phyloP scores from a whole-genome alignment of 805 yeast genomes.

The Ogataea henricii region DNA sequence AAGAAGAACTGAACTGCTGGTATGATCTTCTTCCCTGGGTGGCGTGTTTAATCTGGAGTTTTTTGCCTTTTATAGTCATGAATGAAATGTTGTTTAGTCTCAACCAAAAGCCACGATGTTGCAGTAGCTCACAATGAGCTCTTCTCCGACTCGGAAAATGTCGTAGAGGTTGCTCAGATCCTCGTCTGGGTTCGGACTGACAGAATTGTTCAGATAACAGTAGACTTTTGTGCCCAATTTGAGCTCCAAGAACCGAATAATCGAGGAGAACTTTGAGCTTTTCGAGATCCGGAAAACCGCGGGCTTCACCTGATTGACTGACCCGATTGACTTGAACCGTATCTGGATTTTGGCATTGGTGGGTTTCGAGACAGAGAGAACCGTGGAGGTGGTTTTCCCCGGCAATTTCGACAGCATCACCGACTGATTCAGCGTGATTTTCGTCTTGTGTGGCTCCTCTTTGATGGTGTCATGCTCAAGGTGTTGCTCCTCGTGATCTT shows the following conservation, averaged over 20 bases:
- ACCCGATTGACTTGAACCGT: slow-evolving; percentile 62
- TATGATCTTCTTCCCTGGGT: no score
- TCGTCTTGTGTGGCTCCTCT: slow-evolving; percentile 26
- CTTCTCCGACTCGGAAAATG: slow-evolving; percentile 39
- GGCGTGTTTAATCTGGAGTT: background rate
- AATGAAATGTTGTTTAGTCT: slow-evolving; percentile 2
- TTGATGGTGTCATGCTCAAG: slow-evolving; percentile 12
- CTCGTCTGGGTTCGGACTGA: slow-evolving; percentile 49
- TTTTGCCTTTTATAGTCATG: slow-evolving; percentile 6
- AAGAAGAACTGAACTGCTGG: slow-evolving; percentile 9
- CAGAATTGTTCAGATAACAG: slow-evolving; percentile 48
- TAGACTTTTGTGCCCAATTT: slow-evolving; percentile 38
- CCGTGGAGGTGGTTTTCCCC: slow-evolving; percentile 25
- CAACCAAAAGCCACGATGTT: slow-evolving; percentile 49
- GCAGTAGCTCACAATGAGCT: slow-evolving; percentile 47
- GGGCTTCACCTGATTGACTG: slow-evolving; percentile 52
- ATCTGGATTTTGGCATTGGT: slow-evolving; percentile 42
- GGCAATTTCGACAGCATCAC: slow-evolving; percentile 28
- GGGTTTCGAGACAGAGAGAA: slow-evolving; percentile 21
- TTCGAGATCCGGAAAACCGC: slow-evolving; percentile 50
- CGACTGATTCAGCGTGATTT: slow-evolving; percentile 35
- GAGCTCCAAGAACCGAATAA: slow-evolving; percentile 46
- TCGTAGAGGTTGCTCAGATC: slow-evolving; percentile 39
- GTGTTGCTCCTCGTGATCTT: no score
- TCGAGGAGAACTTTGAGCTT: slow-evolving; percentile 47